Conservation (phyloP, 2,329 filamentous ascomycete genomes). For the Cladophialophora exuberans region DNA sequence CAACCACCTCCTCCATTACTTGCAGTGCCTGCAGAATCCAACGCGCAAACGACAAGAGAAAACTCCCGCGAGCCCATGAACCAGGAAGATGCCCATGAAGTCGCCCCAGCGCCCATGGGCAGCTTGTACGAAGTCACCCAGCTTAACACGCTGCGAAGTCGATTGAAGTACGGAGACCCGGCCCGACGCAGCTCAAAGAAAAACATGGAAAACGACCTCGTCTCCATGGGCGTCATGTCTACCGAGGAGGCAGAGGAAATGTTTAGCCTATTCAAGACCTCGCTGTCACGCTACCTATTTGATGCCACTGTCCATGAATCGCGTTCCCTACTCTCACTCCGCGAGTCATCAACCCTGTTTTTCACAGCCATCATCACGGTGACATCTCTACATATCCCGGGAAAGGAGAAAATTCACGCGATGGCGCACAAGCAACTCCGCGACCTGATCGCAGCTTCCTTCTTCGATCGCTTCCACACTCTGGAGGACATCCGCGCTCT, state of each 20-base stretch:
- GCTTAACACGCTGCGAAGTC: constrained; percentile 37
- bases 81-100: constrained; percentile 38
- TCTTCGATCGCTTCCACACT: constrained; percentile 61
- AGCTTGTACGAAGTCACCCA: constrained; percentile 60
- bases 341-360: constrained; percentile 59
- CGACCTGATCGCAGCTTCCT: constrained; percentile 58
- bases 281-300: constrained; percentile 33
- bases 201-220: constrained; percentile 32
- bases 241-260: constrained; percentile 32
- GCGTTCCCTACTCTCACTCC: constrained; percentile 54
- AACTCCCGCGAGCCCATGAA: constrained; percentile 31
- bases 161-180: constrained; percentile 28
- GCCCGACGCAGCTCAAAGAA: constrained; percentile 30
- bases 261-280: constrained; percentile 31
- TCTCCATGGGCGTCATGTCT: constrained; percentile 29
- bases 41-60: constrained; percentile 32
- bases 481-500: constrained; percentile 63
- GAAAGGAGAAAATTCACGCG: constrained; percentile 56
- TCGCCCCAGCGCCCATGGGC: constrained; percentile 57
- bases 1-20: neutral
- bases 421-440: constrained; percentile 62
- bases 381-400: constrained; percentile 61
- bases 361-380: constrained; percentile 61
- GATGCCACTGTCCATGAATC: constrained; percentile 53
- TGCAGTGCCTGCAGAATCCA: constrained; percentile 12